Conservation (phyloP, 805 yeast genomes). For the Saccharomycopsis oosterbeekiorum region DNA sequence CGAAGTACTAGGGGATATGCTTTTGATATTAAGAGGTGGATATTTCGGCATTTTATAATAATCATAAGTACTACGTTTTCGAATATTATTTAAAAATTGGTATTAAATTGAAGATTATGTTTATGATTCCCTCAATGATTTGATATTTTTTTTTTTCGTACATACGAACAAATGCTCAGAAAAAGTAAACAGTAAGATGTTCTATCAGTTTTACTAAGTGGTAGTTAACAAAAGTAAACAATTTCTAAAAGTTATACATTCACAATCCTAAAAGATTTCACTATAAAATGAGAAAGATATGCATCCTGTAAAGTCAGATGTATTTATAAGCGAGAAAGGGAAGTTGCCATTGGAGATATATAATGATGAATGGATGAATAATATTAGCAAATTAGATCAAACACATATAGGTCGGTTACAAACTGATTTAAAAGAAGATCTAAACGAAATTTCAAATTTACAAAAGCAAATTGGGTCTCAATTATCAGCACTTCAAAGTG, state of each 20-base stretch:
- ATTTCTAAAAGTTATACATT: not conserved
- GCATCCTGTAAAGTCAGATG: not conserved
- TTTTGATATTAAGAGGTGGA: not conserved
- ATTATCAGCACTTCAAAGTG: not conserved
- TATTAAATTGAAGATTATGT: not conserved
- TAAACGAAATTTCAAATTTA: not conserved
- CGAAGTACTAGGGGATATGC: constrained; percentile 2
- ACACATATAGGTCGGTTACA: not conserved
- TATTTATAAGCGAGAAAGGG: not conserved
- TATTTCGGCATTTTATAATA: not conserved
- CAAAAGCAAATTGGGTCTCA: not conserved
- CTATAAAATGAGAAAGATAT: not conserved
- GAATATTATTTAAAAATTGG: not conserved
- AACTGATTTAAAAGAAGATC: not conserved
- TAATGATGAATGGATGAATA: not conserved
- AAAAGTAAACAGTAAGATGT: no score
- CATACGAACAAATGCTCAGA: no score
- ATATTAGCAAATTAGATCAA: not conserved
- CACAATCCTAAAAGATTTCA: not conserved
- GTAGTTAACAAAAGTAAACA: not conserved
- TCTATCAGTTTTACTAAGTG: no score
- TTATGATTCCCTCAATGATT: no score
- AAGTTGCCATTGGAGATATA: not conserved
- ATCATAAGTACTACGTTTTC: not conserved
- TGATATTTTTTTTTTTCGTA: no score